phyloP scores from a whole-genome alignment of 164 flowering plant genomes.

The Macadamia tetraphylla region DNA sequence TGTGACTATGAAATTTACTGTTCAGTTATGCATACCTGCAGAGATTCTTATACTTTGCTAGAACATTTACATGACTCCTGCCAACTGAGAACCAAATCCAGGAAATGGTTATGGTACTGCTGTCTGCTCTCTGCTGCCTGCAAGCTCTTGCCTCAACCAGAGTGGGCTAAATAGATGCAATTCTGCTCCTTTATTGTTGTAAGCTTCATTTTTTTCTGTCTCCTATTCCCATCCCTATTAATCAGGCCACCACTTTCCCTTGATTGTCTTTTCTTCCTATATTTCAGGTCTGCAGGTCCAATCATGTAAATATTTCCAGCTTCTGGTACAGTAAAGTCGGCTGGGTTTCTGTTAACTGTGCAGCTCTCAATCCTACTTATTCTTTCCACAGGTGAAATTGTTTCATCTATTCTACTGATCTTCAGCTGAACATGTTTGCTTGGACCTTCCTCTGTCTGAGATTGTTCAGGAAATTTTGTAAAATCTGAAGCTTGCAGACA shows the following conservation, averaged over 20 bases:
- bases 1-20: too few species aligned
- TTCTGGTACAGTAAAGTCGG: conserved; percentile 63
- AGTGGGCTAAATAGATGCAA: too few species aligned
- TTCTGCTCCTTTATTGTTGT: conserved; percentile 13
- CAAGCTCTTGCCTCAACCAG: too few species aligned
- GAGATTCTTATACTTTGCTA: not conserved
- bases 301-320: conserved; percentile 53
- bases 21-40: not conserved
- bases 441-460: conserved; percentile 13
- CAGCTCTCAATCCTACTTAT: conserved; percentile 27
- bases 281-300: conserved; percentile 34
- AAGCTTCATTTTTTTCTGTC: conserved; percentile 29
- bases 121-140: too few species aligned
- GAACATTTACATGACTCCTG: not conserved
- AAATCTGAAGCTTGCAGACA: conserved; percentile 10
- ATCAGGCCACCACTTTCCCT: conserved; percentile 11
- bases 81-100: not conserved
- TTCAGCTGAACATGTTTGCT: conserved; percentile 11
- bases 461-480: not conserved
- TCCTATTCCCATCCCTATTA: conserved; percentile 24
- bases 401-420: conserved; percentile 9
- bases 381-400: conserved; percentile 15
- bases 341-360: conserved; percentile 67
- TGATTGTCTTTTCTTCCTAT: conserved; percentile 11
- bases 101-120: not conserved